phyloP scores from a whole-genome alignment of 2,329 filamentous ascomycete genomes.

The Emydomyces testavorans region DNA sequence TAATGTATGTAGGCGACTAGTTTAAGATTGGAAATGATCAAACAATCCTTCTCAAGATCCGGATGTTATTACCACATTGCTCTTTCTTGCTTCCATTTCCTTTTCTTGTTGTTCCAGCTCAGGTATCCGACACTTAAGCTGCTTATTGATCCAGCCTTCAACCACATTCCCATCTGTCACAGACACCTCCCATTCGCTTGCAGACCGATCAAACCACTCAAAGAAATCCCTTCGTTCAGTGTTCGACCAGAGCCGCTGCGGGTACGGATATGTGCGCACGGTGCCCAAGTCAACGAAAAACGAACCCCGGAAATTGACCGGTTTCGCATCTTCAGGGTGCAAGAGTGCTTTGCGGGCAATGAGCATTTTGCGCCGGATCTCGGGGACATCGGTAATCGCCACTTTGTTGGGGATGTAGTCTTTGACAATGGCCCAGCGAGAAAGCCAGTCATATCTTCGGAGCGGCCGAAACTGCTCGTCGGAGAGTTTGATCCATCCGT shows the following conservation, averaged over 20 bases:
- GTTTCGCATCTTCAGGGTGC: not conserved
- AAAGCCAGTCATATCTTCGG: not conserved
- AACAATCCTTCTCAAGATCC: too few species aligned
- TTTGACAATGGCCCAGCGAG: slow-evolving; percentile 15
- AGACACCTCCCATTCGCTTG: slow-evolving; percentile 8
- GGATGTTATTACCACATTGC: too few species aligned
- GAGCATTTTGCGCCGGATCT: slow-evolving; percentile 13
- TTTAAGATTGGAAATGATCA: too few species aligned
- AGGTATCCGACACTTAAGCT: too few species aligned
- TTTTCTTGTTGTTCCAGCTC: too few species aligned
- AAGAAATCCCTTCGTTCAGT: not conserved
- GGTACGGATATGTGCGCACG: slow-evolving; percentile 10
- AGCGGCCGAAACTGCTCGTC: slow-evolving; percentile 8
- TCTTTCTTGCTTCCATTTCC: too few species aligned
- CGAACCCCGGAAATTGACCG: slow-evolving; percentile 13
- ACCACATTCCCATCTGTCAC: slow-evolving; percentile 7
- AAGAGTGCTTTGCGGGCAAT: slow-evolving; percentile 13
- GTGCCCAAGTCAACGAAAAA: slow-evolving; percentile 14
- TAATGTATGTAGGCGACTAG: too few species aligned
- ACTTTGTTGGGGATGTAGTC: slow-evolving; percentile 10
- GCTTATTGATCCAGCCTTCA: slow-evolving; percentile 9
- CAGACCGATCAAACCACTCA: slow-evolving; percentile 8
- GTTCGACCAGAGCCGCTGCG: slow-evolving; percentile 6
- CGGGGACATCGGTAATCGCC: slow-evolving; percentile 12
- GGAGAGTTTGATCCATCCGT: slow-evolving; percentile 15